Base-by-base conservation (phyloP, 2,329 filamentous ascomycete genomes). In the Cladophialophora carrionii region DNA sequence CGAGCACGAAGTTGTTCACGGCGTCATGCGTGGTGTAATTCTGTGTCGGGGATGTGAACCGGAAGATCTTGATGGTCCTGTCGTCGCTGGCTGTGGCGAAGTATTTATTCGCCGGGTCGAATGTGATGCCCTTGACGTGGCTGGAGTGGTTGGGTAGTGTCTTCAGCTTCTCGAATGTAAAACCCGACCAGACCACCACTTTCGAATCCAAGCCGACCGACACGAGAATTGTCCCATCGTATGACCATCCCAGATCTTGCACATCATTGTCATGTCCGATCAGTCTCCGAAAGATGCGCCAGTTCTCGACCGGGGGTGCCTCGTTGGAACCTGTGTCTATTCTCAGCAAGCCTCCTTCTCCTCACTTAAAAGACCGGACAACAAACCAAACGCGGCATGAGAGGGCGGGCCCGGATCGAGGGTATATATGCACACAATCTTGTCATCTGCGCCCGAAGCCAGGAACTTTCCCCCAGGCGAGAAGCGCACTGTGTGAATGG, bases 201-300 rank as follows among this genome's bases (percentile, higher is more conserved):
- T 99, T 99, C 51, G 95, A 98, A 78, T 99, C 95, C 71, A 99
- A 81, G 1, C 95, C 96, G 29, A 99, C 95, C 0, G 95, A 98
- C 4, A 98, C 93, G 67, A 99, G 82, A 61, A 99, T 91, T 0
- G 94, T 97, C 32, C 93, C 96, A 80, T 99, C 95, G 75, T 89
- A 89, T 22, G 95, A 96, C 95, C 95, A 99, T 32, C 92, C 95
- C 64, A 99, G 82, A 80, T 99, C 96, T 78, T 99, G 95, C 4
- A 99, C 93, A 79, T 99, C 95, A 75, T 98, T 99, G 74, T 99
- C 95, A 76, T 99, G 96, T 17, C 95, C 96, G 65, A 97, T 95
- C 59, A 99, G 82, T 68, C 95, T 89, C 75, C 92, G 91, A 73
- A 93, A 90, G 24, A 96, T 96, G 78, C 96, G 93, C 95, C 95